Percentiles rank a stretch among this genome's conserved stretches.
These are phyloP conservation scores for Periconia macrospinosa DNA, from an alignment of 2,329 filamentous ascomycete species.

Conservation along the genomic window DNA sequence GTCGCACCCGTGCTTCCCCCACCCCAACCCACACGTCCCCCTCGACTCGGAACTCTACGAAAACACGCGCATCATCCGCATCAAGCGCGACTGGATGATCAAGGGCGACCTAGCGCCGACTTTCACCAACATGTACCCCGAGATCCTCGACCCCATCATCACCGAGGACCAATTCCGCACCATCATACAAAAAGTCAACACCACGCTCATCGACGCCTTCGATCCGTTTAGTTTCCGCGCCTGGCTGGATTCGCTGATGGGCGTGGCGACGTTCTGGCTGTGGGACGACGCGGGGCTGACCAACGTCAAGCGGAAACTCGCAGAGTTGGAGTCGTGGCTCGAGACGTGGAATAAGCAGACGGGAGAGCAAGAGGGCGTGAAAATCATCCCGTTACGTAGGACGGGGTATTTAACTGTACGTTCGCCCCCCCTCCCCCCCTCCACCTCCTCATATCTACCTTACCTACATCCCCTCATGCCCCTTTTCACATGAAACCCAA, in stretches of 20 bases:
- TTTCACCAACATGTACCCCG: conserved; percentile 93
- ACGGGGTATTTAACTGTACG: conserved; percentile 86
- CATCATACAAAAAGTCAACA: conserved; percentile 80
- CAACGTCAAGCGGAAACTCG: conserved; percentile 71
- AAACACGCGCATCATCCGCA: conserved; percentile 85
- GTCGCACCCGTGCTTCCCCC: conserved; percentile 90
- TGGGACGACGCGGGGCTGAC: conserved; percentile 90
- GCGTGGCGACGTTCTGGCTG: conserved; percentile 85
- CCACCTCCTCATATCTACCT: neutral
- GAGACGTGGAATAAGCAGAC: conserved; percentile 80
- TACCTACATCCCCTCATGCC: neutral
- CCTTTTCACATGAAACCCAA: no score
- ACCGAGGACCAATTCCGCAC: conserved; percentile 83
- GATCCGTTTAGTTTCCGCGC: conserved; percentile 77
- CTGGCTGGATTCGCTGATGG: conserved; percentile 76
- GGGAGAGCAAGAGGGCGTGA: conserved; percentile 64
- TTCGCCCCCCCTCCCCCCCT: conserved; percentile 11
- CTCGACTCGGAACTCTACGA: conserved; percentile 72
- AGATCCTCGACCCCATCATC: conserved; percentile 87
- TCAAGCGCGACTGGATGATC: conserved; percentile 88
- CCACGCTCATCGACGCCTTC: conserved; percentile 74
- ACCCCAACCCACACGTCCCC: conserved; percentile 88
- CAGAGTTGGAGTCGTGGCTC: conserved; percentile 75
- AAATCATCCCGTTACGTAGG: conserved; percentile 74
- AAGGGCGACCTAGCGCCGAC: conserved; percentile 88